These are phyloP conservation scores for Zhuliangozyma blackwelliae DNA, from an alignment of 1,139 yeast species.

Conservation along the genomic window DNA sequence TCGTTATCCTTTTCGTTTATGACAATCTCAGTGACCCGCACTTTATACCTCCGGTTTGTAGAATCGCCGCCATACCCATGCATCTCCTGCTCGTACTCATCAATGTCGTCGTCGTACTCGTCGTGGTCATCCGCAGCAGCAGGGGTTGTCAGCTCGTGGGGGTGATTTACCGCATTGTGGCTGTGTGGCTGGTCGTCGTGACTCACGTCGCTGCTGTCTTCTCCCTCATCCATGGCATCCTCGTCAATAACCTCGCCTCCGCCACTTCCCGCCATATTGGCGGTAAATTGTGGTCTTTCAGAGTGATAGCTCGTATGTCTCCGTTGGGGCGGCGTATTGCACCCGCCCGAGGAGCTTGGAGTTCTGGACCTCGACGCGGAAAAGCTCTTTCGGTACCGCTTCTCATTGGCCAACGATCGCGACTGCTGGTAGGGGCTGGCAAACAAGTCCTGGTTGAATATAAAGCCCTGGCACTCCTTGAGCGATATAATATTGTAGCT, in stretches of 20 bases:
- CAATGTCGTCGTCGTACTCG: constrained; percentile 14
- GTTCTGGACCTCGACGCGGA: too few relatives aligned
- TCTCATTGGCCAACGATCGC: constrained; percentile 40
- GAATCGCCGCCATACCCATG: constrained; percentile 23
- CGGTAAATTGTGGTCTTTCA: constrained; percentile 21
- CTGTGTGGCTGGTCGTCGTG: constrained; percentile 4
- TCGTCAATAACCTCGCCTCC: constrained; percentile 12
- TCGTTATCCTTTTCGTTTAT: constrained; percentile 38
- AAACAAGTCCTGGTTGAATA: constrained; percentile 71
- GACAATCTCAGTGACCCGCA: constrained; percentile 50
- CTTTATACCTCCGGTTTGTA: constrained; percentile 31
- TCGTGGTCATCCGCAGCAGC: constrained; percentile 15
- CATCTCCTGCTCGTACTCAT: constrained; percentile 18
- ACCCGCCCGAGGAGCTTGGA: background rate
- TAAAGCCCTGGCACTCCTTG: constrained; percentile 67
- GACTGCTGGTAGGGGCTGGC: constrained; percentile 64
- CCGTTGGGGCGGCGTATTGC: constrained; percentile 10
- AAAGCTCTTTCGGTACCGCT: constrained; percentile 17
- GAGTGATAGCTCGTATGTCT: constrained; percentile 34
- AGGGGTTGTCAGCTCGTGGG: constrained; percentile 4
- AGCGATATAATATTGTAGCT: constrained; percentile 43
- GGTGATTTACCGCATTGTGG: constrained; percentile 13
- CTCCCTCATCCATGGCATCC: constrained; percentile 9
- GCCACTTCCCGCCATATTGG: constrained; percentile 13
- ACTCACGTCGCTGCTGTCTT: constrained; percentile 4